phyloP scores from a whole-genome alignment of 78 protist genomes.

The Cavenderia fasciculata region DNA sequence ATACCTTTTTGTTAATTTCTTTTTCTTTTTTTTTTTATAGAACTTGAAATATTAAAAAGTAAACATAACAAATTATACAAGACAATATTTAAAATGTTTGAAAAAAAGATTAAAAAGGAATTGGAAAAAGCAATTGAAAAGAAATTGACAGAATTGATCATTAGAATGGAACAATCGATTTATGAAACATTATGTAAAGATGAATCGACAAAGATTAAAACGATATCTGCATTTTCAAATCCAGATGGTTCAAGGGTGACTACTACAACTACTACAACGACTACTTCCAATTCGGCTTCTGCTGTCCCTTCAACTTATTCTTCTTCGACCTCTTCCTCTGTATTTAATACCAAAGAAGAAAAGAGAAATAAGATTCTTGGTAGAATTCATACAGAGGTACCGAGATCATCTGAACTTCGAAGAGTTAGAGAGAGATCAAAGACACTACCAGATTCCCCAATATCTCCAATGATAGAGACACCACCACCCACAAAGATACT shows the following conservation, averaged over 20 bases:
- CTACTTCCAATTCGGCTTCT: too few relatives aligned
- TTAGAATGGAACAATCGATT: background rate
- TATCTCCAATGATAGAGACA: too few relatives aligned
- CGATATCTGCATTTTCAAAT: too few relatives aligned
- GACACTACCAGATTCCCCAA: too few relatives aligned
- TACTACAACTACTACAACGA: too few relatives aligned
- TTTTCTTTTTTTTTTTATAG: background rate
- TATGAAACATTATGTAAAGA: slow-evolving; percentile 1
- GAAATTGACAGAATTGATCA: background rate
- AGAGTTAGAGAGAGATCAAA: too few relatives aligned
- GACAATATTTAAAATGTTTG: slow-evolving; percentile 32
- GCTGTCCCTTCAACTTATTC: too few relatives aligned
- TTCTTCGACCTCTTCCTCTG: too few relatives aligned
- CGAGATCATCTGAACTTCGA: slow-evolving; percentile 5
- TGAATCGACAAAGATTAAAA: background rate
- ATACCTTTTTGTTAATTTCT: background rate
- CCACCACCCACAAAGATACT: too few relatives aligned
- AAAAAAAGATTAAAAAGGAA: slow-evolving; percentile 38
- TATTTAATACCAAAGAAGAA: too few relatives aligned
- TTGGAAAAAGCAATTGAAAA: slow-evolving; percentile 26
- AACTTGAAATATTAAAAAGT: slow-evolving; percentile 20
- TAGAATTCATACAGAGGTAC: slow-evolving; percentile 49
- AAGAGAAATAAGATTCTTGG: slow-evolving; percentile 51
- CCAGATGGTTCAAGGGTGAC: too few relatives aligned
- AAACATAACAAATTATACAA: slow-evolving; percentile 50